These are phyloP conservation scores for Blastobotrys buckinghamii DNA, from an alignment of 1,139 yeast species.

Conservation along the genomic window DNA sequence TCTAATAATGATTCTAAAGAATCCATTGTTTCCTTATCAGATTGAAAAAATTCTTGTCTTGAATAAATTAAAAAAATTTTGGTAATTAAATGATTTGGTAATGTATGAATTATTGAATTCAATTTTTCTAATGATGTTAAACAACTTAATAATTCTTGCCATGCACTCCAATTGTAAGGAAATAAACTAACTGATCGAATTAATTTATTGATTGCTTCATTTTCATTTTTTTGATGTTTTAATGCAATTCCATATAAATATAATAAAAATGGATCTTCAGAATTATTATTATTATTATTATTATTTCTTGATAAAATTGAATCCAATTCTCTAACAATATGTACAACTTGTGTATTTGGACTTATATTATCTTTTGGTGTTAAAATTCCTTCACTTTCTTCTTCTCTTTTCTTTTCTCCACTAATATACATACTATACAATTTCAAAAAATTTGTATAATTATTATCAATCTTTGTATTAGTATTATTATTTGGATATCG, in stretches of 20 bases:
- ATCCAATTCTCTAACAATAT: constrained; percentile 31
- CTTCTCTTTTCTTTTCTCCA: constrained; percentile 69
- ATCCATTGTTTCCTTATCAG: constrained; percentile 34
- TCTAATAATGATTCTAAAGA: constrained; percentile 36
- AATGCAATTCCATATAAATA: constrained; percentile 60
- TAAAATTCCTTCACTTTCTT: constrained; percentile 63
- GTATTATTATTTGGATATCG: constrained; percentile 27
- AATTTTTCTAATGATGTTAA: constrained; percentile 55
- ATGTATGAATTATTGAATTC: constrained; percentile 16
- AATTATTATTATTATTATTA: constrained; percentile 9
- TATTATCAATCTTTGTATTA: constrained; percentile 17
- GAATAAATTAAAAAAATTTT: constrained; percentile 64
- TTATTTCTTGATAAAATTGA: constrained; percentile 9
- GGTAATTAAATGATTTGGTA: constrained; percentile 37
- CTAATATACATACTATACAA: constrained; percentile 59
- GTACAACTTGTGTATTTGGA: constrained; percentile 32
- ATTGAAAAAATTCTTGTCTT: constrained; percentile 76
- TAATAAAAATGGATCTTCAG: constrained; percentile 53
- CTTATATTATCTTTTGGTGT: constrained; percentile 39
- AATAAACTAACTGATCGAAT: constrained; percentile 54
- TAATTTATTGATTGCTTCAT: constrained; percentile 54
- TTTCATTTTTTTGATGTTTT: constrained; percentile 53
- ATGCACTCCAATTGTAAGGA: constrained; percentile 91
- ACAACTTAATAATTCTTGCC: constrained; percentile 75
- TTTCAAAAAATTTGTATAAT: constrained; percentile 56